Percentiles rank a stretch among this genome's conserved stretches.
Conservation (phyloP, 306 rosid genomes). For the Cucumis melo region DNA sequence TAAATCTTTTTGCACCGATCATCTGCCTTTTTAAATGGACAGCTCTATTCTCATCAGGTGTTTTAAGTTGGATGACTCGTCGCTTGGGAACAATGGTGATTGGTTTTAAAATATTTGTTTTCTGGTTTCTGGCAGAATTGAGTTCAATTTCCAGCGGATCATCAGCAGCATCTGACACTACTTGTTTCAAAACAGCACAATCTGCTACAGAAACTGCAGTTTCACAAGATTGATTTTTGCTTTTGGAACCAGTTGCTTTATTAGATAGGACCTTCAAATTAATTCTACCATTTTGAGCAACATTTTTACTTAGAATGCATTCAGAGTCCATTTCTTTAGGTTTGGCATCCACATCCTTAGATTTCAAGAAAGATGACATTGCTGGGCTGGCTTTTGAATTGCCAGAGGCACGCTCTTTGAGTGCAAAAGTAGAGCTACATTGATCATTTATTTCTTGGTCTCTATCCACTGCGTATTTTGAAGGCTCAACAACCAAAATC, state of each 20-base stretch:
- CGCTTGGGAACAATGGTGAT: conserved; percentile 42
- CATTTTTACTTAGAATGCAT: conserved; percentile 4
- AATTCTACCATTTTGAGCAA: conserved; percentile 16
- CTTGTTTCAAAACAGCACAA: conserved; percentile 23
- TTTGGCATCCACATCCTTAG: conserved; percentile 26
- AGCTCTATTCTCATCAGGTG: conserved; percentile 35
- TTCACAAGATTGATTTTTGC: conserved; percentile 20
- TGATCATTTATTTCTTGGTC: conserved; percentile 25
- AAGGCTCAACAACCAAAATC: conserved; percentile 19
- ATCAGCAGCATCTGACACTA: conserved; percentile 29
- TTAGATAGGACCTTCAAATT: conserved; percentile 24
- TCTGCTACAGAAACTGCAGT: conserved; percentile 16
- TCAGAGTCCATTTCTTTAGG: conserved; percentile 29
- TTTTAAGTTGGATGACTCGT: conserved; percentile 73
- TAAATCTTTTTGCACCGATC: conserved; percentile 56
- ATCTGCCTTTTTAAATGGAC: conserved; percentile 35
- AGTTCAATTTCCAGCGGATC: conserved; percentile 49
- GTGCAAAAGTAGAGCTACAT: conserved; percentile 16
- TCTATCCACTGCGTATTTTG: conserved; percentile 21
- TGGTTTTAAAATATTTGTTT: conserved; percentile 40
- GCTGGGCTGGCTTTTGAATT: conserved; percentile 19
- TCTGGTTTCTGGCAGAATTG: conserved; percentile 35
- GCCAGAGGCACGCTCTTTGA: conserved; percentile 24
- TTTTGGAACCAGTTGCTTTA: conserved; percentile 25
- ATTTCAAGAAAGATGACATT: conserved; percentile 16